Conservation (phyloP, 768 basidiomycete species). For the Kwoniella newhampshirensis region DNA sequence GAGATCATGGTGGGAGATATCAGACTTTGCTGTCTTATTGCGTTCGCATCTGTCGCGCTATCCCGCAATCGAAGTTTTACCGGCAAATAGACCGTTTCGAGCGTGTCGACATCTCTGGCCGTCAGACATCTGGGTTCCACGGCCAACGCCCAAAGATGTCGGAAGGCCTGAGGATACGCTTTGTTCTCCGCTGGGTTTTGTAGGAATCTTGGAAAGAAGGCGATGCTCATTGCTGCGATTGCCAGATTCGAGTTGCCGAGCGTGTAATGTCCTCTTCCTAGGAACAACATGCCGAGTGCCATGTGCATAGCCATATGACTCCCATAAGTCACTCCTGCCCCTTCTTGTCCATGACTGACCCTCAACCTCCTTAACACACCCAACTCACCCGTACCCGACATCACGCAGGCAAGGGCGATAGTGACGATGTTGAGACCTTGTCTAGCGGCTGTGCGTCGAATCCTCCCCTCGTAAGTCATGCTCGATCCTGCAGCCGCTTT, state of each 20-base stretch:
- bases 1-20: slow-evolving; percentile 93
- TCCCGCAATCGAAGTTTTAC: slow-evolving; percentile 81
- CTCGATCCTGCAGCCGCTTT: slow-evolving; percentile 56
- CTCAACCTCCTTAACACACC: slow-evolving; percentile 81
- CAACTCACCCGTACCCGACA: slow-evolving; percentile 96
- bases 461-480: slow-evolving; percentile 78
- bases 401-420: slow-evolving; percentile 82
- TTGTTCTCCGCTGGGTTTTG: slow-evolving; percentile 79
- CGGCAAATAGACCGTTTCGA: slow-evolving; percentile 86
- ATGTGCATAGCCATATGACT: slow-evolving; percentile 86
- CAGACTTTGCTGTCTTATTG: slow-evolving; percentile 66
- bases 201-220: slow-evolving; percentile 89
- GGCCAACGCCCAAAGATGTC: slow-evolving; percentile 94
- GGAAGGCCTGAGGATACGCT: slow-evolving; percentile 83
- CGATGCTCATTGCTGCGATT: slow-evolving; percentile 80
- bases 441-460: slow-evolving; percentile 80
- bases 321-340: slow-evolving; percentile 63
- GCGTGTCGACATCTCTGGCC: slow-evolving; percentile 86
- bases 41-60: slow-evolving; percentile 52
- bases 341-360: slow-evolving; percentile 84
- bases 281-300: slow-evolving; percentile 85
- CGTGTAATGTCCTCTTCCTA: slow-evolving; percentile 88
- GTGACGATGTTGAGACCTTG: slow-evolving; percentile 86
- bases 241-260: slow-evolving; percentile 88
- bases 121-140: slow-evolving; percentile 90